Evolutionary conservation across 129 eudicot species (phyloP).

Genomic region (Lactuca saligna): DNA sequence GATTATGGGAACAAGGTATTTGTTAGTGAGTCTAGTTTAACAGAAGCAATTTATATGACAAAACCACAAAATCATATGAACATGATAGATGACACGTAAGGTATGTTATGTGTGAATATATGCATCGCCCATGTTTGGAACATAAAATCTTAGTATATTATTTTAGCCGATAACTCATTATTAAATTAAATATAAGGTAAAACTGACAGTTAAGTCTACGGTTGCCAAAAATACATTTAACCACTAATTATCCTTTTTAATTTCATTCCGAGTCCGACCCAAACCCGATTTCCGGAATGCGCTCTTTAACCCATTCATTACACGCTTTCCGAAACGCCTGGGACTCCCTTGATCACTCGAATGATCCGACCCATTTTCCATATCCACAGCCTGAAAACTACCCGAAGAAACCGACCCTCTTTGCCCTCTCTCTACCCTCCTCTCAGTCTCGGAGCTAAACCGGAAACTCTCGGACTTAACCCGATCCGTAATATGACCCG

Average conservation of each 20-base stretch:
- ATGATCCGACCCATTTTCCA: constrained; percentile 14
- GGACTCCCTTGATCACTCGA: constrained; percentile 27
- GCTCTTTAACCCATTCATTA: constrained; percentile 57
- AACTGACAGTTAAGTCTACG: neutral
- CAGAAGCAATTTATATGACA: too few relatives aligned
- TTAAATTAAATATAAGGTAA: neutral
- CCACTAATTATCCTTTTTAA: constrained; percentile 15
- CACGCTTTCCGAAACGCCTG: constrained; percentile 37
- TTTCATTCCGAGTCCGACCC: constrained; percentile 26
- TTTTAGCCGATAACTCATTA: too few relatives aligned
- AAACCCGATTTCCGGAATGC: constrained; percentile 44
- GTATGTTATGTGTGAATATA: too few relatives aligned
- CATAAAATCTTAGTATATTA: too few relatives aligned
- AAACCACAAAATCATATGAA: too few relatives aligned
- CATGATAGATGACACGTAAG: too few relatives aligned
- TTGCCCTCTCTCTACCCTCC: constrained; percentile 68
- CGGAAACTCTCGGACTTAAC: constrained; percentile 64
- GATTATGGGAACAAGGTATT: neutral
- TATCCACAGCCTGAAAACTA: constrained; percentile 28
- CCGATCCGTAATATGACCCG: constrained; percentile 18
- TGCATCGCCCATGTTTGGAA: too few relatives aligned
- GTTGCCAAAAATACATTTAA: neutral
- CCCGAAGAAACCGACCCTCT: constrained; percentile 74
- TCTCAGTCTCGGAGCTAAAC: constrained; percentile 53
- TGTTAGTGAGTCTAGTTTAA: neutral